phyloP scores from a whole-genome alignment of 2,329 filamentous ascomycete genomes.

The Fusarium caatingaense region DNA sequence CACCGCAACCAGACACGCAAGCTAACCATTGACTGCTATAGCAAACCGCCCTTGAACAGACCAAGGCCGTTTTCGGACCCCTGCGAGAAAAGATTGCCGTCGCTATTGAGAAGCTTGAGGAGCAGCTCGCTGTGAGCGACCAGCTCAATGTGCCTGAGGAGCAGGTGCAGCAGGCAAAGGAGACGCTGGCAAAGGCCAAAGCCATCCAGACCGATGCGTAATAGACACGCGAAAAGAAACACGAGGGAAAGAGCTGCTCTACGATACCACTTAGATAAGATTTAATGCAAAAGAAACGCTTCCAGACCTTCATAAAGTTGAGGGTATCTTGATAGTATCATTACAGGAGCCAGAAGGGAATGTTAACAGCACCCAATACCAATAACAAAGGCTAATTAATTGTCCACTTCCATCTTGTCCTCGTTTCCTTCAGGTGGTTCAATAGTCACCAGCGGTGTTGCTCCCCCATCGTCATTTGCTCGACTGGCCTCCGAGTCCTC shows the following conservation, averaged over 20 bases:
- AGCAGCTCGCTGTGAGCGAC: slow-evolving; percentile 75
- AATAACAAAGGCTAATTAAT: slow-evolving; percentile 35
- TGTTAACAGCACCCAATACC: background rate
- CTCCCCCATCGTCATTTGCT: slow-evolving; percentile 57
- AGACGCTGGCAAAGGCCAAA: slow-evolving; percentile 64
- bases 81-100: slow-evolving; percentile 77
- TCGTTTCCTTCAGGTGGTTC: slow-evolving; percentile 60
- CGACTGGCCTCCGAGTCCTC: slow-evolving; percentile 57
- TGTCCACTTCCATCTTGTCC: slow-evolving; percentile 75
- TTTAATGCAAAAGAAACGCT: slow-evolving; percentile 9
- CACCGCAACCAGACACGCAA: slow-evolving; percentile 1
- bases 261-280: slow-evolving; percentile 35
- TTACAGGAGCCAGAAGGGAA: slow-evolving; percentile 6
- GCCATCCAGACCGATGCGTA: slow-evolving; percentile 37
- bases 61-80: slow-evolving; percentile 81
- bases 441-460: slow-evolving; percentile 60
- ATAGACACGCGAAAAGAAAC: background rate
- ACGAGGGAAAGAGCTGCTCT: slow-evolving; percentile 9
- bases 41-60: slow-evolving; percentile 87
- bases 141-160: slow-evolving; percentile 58
- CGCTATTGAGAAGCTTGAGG: slow-evolving; percentile 78
- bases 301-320: slow-evolving; percentile 29
- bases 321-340: slow-evolving; percentile 46
- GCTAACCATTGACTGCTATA: slow-evolving; percentile 51
- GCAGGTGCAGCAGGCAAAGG: slow-evolving; percentile 67